Conservation (phyloP, 768 basidiomycete genomes). For the Lentinula sp. region DNA sequence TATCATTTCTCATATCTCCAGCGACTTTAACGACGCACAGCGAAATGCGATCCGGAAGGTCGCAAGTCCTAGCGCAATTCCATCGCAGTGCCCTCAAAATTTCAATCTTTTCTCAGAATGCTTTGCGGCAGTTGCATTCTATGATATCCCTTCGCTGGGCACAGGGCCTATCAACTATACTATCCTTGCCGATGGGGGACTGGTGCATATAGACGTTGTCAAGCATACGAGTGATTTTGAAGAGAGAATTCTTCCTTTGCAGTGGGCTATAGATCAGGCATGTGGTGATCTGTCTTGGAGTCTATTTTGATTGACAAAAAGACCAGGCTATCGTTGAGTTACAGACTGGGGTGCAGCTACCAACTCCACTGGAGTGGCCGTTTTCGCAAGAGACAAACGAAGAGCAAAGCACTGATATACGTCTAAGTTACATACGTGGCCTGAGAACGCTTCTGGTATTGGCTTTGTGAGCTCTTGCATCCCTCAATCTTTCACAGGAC, state of each 20-base stretch:
- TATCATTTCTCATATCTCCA: conserved; percentile 57
- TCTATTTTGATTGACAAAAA: not conserved
- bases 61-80: conserved; percentile 41
- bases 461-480: conserved; percentile 43
- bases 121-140: conserved; percentile 62
- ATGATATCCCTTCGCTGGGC: conserved; percentile 40
- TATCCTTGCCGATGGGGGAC: conserved; percentile 59
- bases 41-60: conserved; percentile 43
- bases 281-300: conserved; percentile 9
- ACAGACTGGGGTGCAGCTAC: conserved; percentile 46
- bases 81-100: conserved; percentile 61
- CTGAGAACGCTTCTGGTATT: conserved; percentile 58
- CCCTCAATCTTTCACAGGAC: not conserved
- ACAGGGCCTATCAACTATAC: conserved; percentile 56
- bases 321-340: conserved; percentile 66
- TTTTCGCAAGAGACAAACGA: conserved; percentile 64
- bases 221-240: conserved; percentile 67
- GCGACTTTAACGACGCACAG: conserved; percentile 43
- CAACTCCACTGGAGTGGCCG: conserved; percentile 67
- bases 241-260: conserved; percentile 59
- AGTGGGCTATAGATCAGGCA: conserved; percentile 73
- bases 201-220: conserved; percentile 58
- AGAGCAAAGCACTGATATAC: conserved; percentile 46
- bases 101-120: conserved; percentile 67
- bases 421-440: conserved; percentile 57